Evolutionary conservation across 1,284 basidiomycete species (phyloP).

Genomic region (Sparassis latifolia): DNA sequence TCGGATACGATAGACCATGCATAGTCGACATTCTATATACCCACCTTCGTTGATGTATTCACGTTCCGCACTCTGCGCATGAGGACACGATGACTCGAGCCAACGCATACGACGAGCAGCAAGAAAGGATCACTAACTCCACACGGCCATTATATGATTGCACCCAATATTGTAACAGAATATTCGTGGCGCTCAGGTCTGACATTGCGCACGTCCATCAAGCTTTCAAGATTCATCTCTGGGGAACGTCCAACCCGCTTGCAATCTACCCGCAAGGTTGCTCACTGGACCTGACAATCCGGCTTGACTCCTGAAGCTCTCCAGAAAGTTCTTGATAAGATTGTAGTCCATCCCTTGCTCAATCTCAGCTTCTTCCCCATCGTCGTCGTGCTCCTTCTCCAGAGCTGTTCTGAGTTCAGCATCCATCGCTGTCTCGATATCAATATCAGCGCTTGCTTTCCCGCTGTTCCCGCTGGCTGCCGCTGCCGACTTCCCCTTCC

Average conservation of each 20-base stretch:
- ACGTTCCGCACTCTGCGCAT: no score
- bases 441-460: constrained; percentile 47
- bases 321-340: constrained; percentile 91
- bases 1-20: no score
- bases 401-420: constrained; percentile 68
- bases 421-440: constrained; percentile 80
- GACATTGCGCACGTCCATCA: constrained; percentile 4
- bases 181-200: neutral
- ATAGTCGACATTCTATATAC: constrained; percentile 15
- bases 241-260: constrained; percentile 67
- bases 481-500: constrained; percentile 29
- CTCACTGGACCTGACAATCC: constrained; percentile 86
- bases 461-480: constrained; percentile 10
- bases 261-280: constrained; percentile 77
- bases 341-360: constrained; percentile 69
- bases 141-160: no score
- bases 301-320: constrained; percentile 87
- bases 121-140: no score
- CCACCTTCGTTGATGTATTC: constrained; percentile 13
- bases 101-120: no score
- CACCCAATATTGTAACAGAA: no score
- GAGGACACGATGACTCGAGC: no score
- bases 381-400: constrained; percentile 45
- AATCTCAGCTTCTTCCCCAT: constrained; percentile 43
- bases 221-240: constrained; percentile 43